These are phyloP conservation scores for Ceriops decandra DNA, from an alignment of 345 rosid species.

Conservation along the genomic window DNA sequence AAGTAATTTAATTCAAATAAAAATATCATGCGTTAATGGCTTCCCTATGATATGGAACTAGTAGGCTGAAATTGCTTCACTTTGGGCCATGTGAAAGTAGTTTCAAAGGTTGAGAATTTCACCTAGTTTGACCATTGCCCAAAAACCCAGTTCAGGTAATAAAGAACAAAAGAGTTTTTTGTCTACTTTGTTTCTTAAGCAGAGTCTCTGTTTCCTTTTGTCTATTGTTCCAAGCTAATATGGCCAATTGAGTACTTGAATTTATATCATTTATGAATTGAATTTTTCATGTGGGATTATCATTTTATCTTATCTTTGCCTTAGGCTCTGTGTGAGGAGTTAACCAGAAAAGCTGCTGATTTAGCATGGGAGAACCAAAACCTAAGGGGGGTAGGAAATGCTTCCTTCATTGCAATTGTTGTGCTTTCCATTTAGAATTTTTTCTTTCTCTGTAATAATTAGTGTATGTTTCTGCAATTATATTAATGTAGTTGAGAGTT, in stretches of 20 bases:
- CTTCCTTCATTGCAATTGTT: background rate
- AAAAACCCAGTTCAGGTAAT: no score
- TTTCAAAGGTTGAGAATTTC: no score
- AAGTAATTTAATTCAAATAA: no score
- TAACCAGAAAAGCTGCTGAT: constrained; percentile 70
- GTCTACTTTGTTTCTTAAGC: no score
- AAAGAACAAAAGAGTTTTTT: no score
- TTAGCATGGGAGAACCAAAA: constrained; percentile 61
- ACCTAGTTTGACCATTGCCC: no score
- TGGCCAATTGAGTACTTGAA: background rate
- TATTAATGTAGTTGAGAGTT: background rate
- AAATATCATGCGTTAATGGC: no score
- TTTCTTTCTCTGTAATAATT: background rate
- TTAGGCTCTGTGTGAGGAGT: constrained; percentile 77
- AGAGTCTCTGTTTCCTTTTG: no score
- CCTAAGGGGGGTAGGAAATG: constrained; percentile 52
- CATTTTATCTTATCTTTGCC: constrained; percentile 5
- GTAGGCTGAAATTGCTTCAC: no score
- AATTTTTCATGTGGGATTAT: background rate
- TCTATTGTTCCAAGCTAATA: no score
- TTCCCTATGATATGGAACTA: no score
- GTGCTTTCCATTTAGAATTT: background rate
- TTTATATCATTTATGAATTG: background rate
- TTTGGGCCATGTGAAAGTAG: no score
- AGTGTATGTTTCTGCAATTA: background rate